These are phyloP conservation scores for Cercis canadensis DNA, from an alignment of 306 rosid genomes.

Conservation along the genomic window DNA sequence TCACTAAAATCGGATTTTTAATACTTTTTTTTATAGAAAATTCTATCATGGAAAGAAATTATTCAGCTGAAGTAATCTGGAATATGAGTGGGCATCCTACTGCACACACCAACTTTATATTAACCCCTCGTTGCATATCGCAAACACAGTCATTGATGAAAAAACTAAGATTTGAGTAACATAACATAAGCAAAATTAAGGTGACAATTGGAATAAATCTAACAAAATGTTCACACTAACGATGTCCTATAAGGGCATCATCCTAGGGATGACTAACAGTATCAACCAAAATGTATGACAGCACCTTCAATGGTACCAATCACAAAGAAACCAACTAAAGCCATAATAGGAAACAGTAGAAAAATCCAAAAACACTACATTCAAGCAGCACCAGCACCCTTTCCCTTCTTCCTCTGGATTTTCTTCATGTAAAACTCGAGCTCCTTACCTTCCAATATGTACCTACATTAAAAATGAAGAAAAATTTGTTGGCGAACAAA, in stretches of 20 bases:
- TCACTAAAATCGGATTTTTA: too few relatives aligned
- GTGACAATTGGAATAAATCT: too few relatives aligned
- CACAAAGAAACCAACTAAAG: neutral
- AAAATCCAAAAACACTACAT: neutral
- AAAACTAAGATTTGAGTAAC: constrained; percentile 16
- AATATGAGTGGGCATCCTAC: too few relatives aligned
- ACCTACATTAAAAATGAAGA: constrained; percentile 25
- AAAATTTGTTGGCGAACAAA: neutral
- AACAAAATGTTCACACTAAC: neutral
- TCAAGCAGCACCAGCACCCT: constrained; percentile 52
- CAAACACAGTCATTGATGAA: neutral
- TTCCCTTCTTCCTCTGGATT: constrained; percentile 54
- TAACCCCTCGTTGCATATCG: neutral
- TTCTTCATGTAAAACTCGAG: constrained; percentile 55
- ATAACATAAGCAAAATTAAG: constrained; percentile 17
- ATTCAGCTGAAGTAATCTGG: too few relatives aligned
- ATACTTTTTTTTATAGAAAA: too few relatives aligned
- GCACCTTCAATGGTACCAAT: neutral
- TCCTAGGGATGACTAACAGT: neutral
- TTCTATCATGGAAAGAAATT: too few relatives aligned
- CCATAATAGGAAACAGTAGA: neutral
- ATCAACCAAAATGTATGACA: neutral
- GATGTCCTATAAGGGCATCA: constrained; percentile 14
- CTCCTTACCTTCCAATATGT: constrained; percentile 58
- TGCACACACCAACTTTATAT: too few relatives aligned